Percentiles rank a stretch among this genome's conserved stretches.
Conservation (phyloP, 2,329 filamentous ascomycete genomes). For the Neospermospora avenae region DNA sequence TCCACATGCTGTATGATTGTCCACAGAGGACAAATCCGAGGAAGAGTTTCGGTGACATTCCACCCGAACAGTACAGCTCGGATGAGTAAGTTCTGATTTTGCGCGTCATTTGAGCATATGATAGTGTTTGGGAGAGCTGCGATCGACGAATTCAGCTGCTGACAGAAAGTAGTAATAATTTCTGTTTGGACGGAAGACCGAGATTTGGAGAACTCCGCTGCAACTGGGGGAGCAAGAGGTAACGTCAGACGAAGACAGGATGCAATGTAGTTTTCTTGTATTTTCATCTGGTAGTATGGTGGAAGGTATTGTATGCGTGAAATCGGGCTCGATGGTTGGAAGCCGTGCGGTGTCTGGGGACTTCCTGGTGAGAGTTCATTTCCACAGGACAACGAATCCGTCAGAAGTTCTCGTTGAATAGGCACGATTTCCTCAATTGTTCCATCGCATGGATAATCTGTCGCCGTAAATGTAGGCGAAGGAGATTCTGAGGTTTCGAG, state of each 20-base stretch:
- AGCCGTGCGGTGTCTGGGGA: background rate
- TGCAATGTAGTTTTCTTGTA: background rate
- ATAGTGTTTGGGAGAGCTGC: background rate
- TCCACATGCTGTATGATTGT: background rate
- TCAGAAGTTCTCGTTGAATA: no score
- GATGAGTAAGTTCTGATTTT: background rate
- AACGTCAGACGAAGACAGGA: background rate
- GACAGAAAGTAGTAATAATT: constrained; percentile 1
- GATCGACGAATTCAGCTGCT: background rate
- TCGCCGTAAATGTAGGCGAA: background rate
- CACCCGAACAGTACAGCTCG: background rate
- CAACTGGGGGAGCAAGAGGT: background rate
- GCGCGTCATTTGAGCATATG: background rate
- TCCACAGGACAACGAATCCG: background rate
- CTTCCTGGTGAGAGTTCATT: background rate
- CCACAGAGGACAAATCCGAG: background rate
- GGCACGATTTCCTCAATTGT: background rate
- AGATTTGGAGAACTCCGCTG: background rate
- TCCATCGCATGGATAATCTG: background rate
- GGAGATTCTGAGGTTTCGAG: background rate
- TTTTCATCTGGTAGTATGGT: background rate
- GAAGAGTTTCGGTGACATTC: background rate
- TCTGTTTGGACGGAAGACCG: background rate
- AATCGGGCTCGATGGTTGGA: background rate
- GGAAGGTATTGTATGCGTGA: background rate